These are phyloP conservation scores for Aspergillus sp. DNA, from an alignment of 2,329 filamentous ascomycete species.

Conservation along the genomic window DNA sequence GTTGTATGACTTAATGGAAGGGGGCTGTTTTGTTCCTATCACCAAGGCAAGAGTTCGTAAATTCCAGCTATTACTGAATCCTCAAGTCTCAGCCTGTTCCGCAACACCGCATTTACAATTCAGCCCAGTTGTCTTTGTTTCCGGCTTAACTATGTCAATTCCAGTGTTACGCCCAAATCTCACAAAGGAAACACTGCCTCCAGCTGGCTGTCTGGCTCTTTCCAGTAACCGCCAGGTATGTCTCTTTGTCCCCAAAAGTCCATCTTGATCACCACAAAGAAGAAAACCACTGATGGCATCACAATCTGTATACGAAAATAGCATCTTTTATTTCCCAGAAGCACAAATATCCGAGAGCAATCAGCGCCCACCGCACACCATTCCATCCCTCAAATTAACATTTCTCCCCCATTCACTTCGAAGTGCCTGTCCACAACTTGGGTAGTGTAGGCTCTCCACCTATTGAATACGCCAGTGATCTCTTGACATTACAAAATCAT, in stretches of 20 bases:
- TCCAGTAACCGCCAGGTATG: not conserved
- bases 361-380: not conserved
- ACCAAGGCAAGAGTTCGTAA: not conserved
- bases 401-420: not conserved
- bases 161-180: not conserved
- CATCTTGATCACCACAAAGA: not conserved
- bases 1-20: conserved; percentile 10
- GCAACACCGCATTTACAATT: not conserved
- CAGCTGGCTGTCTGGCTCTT: not conserved
- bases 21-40: not conserved
- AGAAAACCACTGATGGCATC: not conserved
- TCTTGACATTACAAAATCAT: not conserved
- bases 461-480: not conserved
- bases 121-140: not conserved
- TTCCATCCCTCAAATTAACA: not conserved
- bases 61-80: no score
- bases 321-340: not conserved
- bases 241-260: conserved; percentile 1
- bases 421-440: not conserved
- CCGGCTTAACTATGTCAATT: not conserved
- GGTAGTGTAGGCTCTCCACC: not conserved
- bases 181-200: not conserved
- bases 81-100: not conserved
- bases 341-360: conserved; percentile 1
- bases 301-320: conserved; percentile 1